phyloP scores from a whole-genome alignment of 2,329 filamentous ascomycete species.

The Chrysoporthe puriensis region DNA sequence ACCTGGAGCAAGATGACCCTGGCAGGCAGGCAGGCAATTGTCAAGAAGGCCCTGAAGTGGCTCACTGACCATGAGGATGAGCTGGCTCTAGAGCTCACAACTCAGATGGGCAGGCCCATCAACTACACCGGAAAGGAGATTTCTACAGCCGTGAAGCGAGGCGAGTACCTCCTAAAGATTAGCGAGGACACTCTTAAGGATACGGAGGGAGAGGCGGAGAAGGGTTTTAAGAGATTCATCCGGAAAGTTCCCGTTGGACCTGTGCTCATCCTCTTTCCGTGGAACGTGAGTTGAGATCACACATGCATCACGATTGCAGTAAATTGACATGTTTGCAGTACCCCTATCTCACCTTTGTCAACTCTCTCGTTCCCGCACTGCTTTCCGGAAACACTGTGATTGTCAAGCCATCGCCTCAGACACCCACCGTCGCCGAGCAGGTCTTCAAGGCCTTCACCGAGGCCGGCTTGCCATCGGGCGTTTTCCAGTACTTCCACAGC shows the following conservation, averaged over 20 bases:
- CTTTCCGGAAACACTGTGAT: conserved; percentile 90
- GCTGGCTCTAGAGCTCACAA: conserved; percentile 81
- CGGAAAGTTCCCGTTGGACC: conserved; percentile 86
- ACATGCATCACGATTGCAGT: conserved; percentile 5
- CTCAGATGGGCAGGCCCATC: conserved; percentile 95
- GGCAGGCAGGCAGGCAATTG: conserved; percentile 75
- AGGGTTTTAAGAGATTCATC: conserved; percentile 89
- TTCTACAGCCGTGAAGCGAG: conserved; percentile 80
- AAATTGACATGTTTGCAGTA: conserved; percentile 60
- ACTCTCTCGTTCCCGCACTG: conserved; percentile 89
- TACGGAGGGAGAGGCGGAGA: conserved; percentile 79
- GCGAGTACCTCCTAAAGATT: conserved; percentile 84
- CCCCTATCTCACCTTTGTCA: conserved; percentile 90
- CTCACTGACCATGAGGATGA: conserved; percentile 75
- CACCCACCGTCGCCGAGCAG: conserved; percentile 88
- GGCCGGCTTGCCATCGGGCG: conserved; percentile 79
- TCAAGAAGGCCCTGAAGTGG: conserved; percentile 76
- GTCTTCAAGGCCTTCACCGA: conserved; percentile 75
- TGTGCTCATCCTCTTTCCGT: conserved; percentile 87
- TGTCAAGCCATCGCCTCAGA: conserved; percentile 93
- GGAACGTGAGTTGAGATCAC: conserved; percentile 72
- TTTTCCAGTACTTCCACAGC: conserved; percentile 91
- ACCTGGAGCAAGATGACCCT: conserved; percentile 77
- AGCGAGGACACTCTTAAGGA: conserved; percentile 78
- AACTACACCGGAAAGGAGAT: conserved; percentile 84